Conservation (phyloP, 2,329 filamentous ascomycete species). For the Calonectria ilicicola region DNA sequence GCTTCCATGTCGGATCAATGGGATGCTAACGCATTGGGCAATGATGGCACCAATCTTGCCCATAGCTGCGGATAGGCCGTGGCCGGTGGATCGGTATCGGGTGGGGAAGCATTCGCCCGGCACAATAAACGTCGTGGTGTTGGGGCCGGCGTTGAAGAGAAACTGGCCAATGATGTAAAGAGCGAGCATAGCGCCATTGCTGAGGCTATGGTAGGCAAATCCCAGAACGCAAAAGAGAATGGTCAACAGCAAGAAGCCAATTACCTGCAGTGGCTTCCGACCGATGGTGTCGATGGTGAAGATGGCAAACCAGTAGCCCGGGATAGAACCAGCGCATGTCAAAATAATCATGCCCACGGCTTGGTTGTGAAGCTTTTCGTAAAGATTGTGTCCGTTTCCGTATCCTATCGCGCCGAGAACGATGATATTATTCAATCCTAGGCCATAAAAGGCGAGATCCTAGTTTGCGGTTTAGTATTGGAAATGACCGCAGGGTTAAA, state of each 20-base stretch:
- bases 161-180: constrained; percentile 75
- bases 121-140: constrained; percentile 74
- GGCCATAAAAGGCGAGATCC: constrained; percentile 77
- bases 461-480: constrained; percentile 43
- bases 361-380: constrained; percentile 76
- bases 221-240: constrained; percentile 73
- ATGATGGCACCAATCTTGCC: constrained; percentile 78
- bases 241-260: constrained; percentile 72
- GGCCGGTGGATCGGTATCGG: constrained; percentile 70
- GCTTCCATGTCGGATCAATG: constrained; percentile 69
- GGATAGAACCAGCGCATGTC: constrained; percentile 80
- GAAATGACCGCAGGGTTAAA: no score
- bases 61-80: constrained; percentile 74
- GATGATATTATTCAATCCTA: constrained; percentile 81
- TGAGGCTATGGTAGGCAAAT: constrained; percentile 66
- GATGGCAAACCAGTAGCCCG: constrained; percentile 84
- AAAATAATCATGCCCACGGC: constrained; percentile 83
- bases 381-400: constrained; percentile 71
- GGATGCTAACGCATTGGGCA: constrained; percentile 74
- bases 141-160: constrained; percentile 75
- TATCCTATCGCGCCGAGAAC: constrained; percentile 81
- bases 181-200: constrained; percentile 63
- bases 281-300: constrained; percentile 80
- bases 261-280: constrained; percentile 79
- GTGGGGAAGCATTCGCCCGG: constrained; percentile 75